A percentile compares a stretch with the other conserved stretches of the same genome.
These are phyloP conservation scores for Capillidium heterosporum DNA, from an alignment of 371 early-diverging fungal species.

Conservation along the genomic window DNA sequence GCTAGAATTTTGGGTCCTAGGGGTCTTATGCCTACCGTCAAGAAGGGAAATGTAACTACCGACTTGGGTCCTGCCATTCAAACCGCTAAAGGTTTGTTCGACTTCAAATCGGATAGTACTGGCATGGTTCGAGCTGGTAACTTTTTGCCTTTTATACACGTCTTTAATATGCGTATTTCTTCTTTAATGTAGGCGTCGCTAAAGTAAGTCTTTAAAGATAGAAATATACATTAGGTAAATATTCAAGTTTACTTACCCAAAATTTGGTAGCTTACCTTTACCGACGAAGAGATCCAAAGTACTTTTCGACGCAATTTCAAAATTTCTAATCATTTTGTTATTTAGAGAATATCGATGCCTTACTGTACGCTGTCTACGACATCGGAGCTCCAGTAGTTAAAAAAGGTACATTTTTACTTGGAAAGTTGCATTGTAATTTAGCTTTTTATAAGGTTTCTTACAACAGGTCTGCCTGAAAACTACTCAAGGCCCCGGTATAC, in stretches of 20 bases:
- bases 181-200: conserved; percentile 1
- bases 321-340: neutral
- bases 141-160: neutral
- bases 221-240: too few species aligned
- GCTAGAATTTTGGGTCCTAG: conserved; percentile 87
- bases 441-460: conserved; percentile 22
- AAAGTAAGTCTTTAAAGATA: neutral
- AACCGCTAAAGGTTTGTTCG: conserved; percentile 43
- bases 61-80: conserved; percentile 39
- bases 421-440: neutral
- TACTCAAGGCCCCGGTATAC: conserved; percentile 38
- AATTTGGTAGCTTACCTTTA: conserved; percentile 14
- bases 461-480: conserved; percentile 36
- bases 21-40: conserved; percentile 88
- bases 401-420: neutral
- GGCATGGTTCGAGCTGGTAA: conserved; percentile 51
- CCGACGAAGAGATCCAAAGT: conserved; percentile 29
- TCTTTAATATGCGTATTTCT: neutral
- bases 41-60: conserved; percentile 70
- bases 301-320: conserved; percentile 18
- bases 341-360: neutral
- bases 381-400: conserved; percentile 4
- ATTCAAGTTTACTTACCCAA: neutral
- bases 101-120: conserved; percentile 53
- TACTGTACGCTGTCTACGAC: neutral